Conservation (phyloP, 1,284 basidiomycete genomes). For the Malassezia psittaci region DNA sequence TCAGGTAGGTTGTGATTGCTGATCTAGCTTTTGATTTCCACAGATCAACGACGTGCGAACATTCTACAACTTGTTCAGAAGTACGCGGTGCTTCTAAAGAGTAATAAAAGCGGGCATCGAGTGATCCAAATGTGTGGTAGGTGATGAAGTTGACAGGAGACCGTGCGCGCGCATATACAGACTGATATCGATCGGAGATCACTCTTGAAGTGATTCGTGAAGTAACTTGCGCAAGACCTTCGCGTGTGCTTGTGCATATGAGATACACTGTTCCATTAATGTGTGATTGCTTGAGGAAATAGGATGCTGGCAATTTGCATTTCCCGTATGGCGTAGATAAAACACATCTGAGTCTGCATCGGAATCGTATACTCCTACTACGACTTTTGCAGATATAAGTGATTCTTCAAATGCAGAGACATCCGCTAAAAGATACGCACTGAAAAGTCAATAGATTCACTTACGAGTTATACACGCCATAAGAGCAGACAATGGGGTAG, state of each 20-base stretch:
- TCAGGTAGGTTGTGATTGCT: conserved; percentile 15
- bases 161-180: conserved; percentile 40
- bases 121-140: conserved; percentile 40
- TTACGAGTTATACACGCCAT: conserved; percentile 52
- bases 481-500: conserved; percentile 49
- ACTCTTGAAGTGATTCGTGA: neutral
- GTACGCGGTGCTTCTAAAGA: conserved; percentile 40
- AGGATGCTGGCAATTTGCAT: neutral
- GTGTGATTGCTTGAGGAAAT: neutral
- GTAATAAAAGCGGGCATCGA: conserved; percentile 42
- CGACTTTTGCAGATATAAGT: conserved; percentile 51
- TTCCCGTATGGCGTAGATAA: neutral
- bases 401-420: conserved; percentile 83
- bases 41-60: conserved; percentile 24
- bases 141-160: conserved; percentile 18
- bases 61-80: conserved; percentile 39
- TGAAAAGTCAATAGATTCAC: neutral
- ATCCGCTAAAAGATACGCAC: conserved; percentile 65
- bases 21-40: conserved; percentile 37
- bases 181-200: conserved; percentile 20
- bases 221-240: neutral
- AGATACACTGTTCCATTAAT: conserved; percentile 8
- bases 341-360: conserved; percentile 2
- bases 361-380: conserved; percentile 20
- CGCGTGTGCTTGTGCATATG: conserved; percentile 8